Evolutionary conservation across 192 early-diverging fungal genomes (phyloP).

Genomic region (Dimargaris cristalligena): DNA sequence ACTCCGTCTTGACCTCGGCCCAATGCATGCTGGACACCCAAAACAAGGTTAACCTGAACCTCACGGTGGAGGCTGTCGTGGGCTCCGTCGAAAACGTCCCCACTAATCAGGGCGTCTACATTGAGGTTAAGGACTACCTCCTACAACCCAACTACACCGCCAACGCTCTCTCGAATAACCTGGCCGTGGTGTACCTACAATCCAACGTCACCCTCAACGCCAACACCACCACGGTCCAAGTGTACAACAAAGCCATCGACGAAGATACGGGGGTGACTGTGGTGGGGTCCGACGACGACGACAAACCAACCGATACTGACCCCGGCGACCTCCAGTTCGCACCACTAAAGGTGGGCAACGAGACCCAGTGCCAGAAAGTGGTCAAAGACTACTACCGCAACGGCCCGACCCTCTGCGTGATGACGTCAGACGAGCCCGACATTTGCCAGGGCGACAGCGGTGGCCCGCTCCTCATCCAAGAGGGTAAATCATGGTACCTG

Average conservation of each 20-base stretch:
- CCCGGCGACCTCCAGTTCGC: slow-evolving; percentile 1
- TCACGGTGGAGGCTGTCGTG: slow-evolving; percentile 2
- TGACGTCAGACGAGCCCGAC: not conserved
- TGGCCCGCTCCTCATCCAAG: not conserved
- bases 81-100: slow-evolving; percentile 3
- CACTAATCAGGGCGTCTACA: not conserved
- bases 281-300: not conserved
- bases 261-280: not conserved
- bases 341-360: not conserved
- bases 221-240: not conserved
- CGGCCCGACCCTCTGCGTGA: slow-evolving; percentile 9
- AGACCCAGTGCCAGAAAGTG: not conserved
- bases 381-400: not conserved
- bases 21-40: slow-evolving; percentile 19
- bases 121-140: not conserved
- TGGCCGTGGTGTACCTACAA: slow-evolving; percentile 4
- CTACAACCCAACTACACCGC: slow-evolving; percentile 9
- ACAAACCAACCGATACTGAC: not conserved
- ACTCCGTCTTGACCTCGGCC: slow-evolving; percentile 19
- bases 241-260: not conserved
- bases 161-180: slow-evolving; percentile 5
- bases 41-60: not conserved
- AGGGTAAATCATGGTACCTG: not conserved
- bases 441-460: slow-evolving; percentile 5
- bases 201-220: not conserved